These are phyloP conservation scores for Lactarius evosmus DNA, from an alignment of 768 basidiomycete genomes.

Conservation along the genomic window DNA sequence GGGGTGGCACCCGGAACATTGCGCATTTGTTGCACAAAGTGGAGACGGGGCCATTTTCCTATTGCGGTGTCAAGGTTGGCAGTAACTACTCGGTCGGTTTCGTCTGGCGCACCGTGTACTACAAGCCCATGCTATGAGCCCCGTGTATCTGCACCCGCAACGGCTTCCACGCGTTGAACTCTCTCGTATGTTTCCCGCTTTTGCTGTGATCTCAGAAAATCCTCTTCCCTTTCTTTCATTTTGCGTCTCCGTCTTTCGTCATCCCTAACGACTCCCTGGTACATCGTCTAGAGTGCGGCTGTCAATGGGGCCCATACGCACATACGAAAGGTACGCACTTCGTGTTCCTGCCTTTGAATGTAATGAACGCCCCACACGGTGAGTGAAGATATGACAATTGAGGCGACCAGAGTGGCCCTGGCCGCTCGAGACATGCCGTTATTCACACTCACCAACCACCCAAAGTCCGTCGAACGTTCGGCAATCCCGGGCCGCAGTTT, in stretches of 20 bases:
- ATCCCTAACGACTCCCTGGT: slow-evolving; percentile 83
- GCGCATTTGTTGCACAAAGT: not conserved
- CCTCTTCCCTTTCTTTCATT: slow-evolving; percentile 61
- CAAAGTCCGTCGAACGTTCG: too few relatives aligned
- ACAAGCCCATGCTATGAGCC: not conserved
- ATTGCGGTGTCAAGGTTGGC: not conserved
- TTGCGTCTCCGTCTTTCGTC: slow-evolving; percentile 78
- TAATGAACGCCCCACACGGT: slow-evolving; percentile 90
- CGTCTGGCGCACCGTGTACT: not conserved
- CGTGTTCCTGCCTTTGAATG: slow-evolving; percentile 78
- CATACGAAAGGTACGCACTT: slow-evolving; percentile 46
- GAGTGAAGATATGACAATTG: slow-evolving; percentile 58
- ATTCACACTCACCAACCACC: too few relatives aligned
- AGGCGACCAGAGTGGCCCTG: slow-evolving; percentile 67
- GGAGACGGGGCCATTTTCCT: not conserved
- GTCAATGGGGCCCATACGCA: not conserved
- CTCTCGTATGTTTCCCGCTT: slow-evolving; percentile 67
- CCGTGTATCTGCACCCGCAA: not conserved
- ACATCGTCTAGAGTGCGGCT: slow-evolving; percentile 66
- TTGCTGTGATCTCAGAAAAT: slow-evolving; percentile 54
- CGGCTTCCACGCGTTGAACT: slow-evolving; percentile 38
- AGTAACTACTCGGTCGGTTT: not conserved
- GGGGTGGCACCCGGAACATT: too few relatives aligned
- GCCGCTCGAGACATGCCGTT: slow-evolving; percentile 60
- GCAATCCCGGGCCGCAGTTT: too few relatives aligned